Percentiles rank a stretch among this genome's conserved stretches.
Evolutionary conservation across 2,329 filamentous ascomycete species (phyloP).

Genomic region (Emmonsia crescens): DNA sequence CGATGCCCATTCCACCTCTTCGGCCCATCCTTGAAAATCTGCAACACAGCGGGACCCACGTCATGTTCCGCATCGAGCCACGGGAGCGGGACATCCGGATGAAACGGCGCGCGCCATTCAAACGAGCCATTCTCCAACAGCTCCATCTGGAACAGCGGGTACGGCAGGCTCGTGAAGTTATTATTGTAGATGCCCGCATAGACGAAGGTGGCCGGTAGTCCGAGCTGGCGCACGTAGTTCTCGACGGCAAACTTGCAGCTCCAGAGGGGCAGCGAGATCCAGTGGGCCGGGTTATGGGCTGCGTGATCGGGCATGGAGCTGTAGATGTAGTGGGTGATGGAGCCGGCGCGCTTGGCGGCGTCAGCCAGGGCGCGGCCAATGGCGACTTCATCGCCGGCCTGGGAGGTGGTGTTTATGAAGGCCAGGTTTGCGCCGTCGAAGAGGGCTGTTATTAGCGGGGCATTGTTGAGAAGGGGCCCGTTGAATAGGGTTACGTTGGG

Average conservation of each 20-base stretch:
- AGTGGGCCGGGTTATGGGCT: constrained; percentile 55
- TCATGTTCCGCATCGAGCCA: constrained; percentile 97
- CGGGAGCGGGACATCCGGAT: constrained; percentile 75
- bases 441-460: constrained; percentile 60
- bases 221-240: constrained; percentile 74
- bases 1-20: constrained; percentile 68
- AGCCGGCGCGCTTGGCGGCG: constrained; percentile 68
- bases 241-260: constrained; percentile 86
- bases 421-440: constrained; percentile 79
- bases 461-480: constrained; percentile 58
- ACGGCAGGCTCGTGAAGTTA: constrained; percentile 88
- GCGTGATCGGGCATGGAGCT: constrained; percentile 95
- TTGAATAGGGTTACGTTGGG: constrained; percentile 68
- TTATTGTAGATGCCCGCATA: constrained; percentile 99
- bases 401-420: constrained; percentile 97
- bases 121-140: constrained; percentile 73
- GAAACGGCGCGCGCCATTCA: constrained; percentile 86
- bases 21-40: constrained; percentile 89
- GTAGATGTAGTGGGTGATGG: constrained; percentile 83
- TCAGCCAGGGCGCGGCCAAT: constrained; percentile 84
- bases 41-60: constrained; percentile 79
- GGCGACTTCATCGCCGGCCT: constrained; percentile 74
- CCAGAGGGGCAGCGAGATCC: constrained; percentile 84
- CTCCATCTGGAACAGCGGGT: constrained; percentile 93
- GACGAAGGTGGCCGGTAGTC: constrained; percentile 79